Percentiles rank a stretch among this genome's conserved stretches.
Evolutionary conservation across 2,329 filamentous ascomycete species (phyloP).

Genomic region (Xylariaceae sp.): DNA sequence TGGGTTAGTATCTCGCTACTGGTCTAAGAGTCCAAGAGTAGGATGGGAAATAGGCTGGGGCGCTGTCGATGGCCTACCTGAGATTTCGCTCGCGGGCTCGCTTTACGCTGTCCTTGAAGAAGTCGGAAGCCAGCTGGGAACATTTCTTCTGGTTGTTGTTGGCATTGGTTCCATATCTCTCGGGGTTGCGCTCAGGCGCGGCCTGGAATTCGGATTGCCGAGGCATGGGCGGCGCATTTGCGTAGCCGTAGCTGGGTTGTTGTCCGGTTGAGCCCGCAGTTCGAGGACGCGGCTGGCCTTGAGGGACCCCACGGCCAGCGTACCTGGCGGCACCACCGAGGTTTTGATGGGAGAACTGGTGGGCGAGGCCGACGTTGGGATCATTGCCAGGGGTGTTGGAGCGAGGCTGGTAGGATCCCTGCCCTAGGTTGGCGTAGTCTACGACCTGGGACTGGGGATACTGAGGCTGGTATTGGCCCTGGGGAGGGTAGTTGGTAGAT

Average conservation of each 20-base stretch:
- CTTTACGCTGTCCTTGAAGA: constrained; percentile 99
- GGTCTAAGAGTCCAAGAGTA: no score
- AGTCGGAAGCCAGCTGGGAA: constrained; percentile 73
- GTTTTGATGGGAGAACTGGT: constrained; percentile 97
- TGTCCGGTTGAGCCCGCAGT: constrained; percentile 73
- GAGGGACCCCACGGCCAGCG: constrained; percentile 63
- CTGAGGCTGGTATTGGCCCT: constrained; percentile 52
- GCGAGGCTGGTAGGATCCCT: constrained; percentile 46
- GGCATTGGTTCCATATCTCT: constrained; percentile 65
- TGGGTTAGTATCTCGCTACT: constrained; percentile 2
- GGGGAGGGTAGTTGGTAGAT: constrained; percentile 59
- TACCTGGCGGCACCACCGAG: constrained; percentile 73
- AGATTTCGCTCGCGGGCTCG: constrained; percentile 92
- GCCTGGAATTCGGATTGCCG: constrained; percentile 69
- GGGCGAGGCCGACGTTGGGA: constrained; percentile 84
- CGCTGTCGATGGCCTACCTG: constrained; percentile 57
- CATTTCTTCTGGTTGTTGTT: constrained; percentile 72
- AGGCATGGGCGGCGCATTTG: constrained; percentile 64
- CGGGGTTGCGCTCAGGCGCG: constrained; percentile 82
- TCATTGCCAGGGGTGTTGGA: constrained; percentile 68
- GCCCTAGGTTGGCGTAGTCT: constrained; percentile 30
- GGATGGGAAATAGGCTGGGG: no score
- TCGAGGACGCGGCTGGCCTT: constrained; percentile 69
- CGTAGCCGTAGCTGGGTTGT: constrained; percentile 60
- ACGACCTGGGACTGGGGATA: constrained; percentile 31